Evolutionary conservation across 257 asterid species (phyloP), one percentile per base, ranked within the genome.

Genomic region (Ophiorrhiza pumila): DNA sequence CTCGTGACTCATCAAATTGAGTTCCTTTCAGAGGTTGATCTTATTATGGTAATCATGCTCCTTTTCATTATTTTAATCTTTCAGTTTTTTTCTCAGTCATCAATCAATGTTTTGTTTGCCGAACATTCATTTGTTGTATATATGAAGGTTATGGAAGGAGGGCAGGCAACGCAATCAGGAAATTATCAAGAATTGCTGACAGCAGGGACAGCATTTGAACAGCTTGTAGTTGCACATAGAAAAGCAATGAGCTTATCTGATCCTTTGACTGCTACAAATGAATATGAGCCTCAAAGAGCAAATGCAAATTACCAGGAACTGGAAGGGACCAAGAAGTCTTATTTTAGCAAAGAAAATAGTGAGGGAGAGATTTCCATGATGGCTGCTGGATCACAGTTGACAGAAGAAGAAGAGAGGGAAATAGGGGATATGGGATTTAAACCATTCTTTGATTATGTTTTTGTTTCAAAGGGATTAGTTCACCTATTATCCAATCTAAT

Each of bases 1-100:
- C 90, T 91, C 37, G 97, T 91, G 70, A 87, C 97, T 71, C 96
- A 91, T 83, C 97, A 87, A 85, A 91, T 91, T 79, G 92, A 87
- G 80, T 91, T 89, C 78, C 94, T 91, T 42, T 65, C 80, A 23
- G 76, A 73, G 37, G 95, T 89, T 34, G 92, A 89, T 18, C 78
- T 62, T 46, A 89, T 91, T 83, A 80, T 88, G 97, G 97, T 91
- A 86, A 80, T 65, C 7, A 39, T 13, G 13, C 25, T 60, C 25
- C 25, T 37, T n/a, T 25, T 29, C 57, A 45, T 11, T 2, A 2
- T 69, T 39, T 25, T 7, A 42, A 17, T 37, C 62, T 20, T 22
- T 34, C 50, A 32, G 7, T 13, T 11, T 0, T 41, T 53, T 12
- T 35, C 13, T 18, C 14, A 11, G 31, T 43, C 32, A 32, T 49